phyloP scores from a whole-genome alignment of 73 alveolate genomes.

The Diophrys appendiculata region DNA sequence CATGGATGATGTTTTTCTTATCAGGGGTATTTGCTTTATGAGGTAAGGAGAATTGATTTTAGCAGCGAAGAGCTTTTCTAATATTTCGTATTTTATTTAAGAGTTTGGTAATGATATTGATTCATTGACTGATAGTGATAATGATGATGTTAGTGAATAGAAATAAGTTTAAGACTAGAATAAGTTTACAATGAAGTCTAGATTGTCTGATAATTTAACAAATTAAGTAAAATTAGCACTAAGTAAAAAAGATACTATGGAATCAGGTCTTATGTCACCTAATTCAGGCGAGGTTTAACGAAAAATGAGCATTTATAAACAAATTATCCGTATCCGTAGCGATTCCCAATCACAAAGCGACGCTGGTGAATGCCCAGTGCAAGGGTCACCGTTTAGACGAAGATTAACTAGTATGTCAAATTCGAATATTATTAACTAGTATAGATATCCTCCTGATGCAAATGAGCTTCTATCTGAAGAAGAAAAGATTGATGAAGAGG shows the following conservation, averaged over 20 bases:
- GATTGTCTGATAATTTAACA: neutral
- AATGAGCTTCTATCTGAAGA: too few relatives aligned
- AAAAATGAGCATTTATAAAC: neutral
- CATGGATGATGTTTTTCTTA: neutral
- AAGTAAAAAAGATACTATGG: neutral
- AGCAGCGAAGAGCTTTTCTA: neutral
- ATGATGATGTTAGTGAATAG: neutral
- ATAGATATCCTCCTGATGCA: neutral
- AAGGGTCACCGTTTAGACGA: neutral
- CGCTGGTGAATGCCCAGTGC: neutral
- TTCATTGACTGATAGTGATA: neutral
- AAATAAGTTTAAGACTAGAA: neutral
- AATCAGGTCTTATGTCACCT: neutral
- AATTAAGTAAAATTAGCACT: neutral
- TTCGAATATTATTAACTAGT: too few relatives aligned
- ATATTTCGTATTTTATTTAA: neutral
- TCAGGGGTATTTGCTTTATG: neutral
- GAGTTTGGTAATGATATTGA: neutral
- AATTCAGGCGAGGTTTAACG: too few relatives aligned
- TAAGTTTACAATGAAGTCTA: neutral
- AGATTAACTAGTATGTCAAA: neutral
- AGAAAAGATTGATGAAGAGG: neutral
- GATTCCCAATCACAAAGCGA: neutral
- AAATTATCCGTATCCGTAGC: neutral
- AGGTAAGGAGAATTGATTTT: neutral